Evolutionary conservation across 805 yeast genomes (phyloP).

Genomic region (Pichia heedii): DNA sequence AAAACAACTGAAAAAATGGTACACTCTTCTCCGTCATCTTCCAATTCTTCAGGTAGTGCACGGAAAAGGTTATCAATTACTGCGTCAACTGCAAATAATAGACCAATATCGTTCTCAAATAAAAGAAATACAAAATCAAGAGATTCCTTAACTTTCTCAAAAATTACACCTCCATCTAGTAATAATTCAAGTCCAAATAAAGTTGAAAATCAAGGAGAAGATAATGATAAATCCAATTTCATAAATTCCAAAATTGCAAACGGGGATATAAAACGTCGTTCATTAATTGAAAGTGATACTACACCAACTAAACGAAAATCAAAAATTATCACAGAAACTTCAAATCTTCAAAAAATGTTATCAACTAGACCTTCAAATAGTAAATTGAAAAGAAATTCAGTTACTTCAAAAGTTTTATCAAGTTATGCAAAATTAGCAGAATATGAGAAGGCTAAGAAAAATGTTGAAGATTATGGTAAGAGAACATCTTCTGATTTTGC

Average conservation of each 20-base stretch:
- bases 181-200: not conserved
- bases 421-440: conserved; percentile 64
- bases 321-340: conserved; percentile 16
- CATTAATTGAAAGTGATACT: conserved; percentile 6
- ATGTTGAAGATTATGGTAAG: conserved; percentile 48
- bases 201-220: not conserved
- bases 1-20: conserved; percentile 16
- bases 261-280: conserved; percentile 3
- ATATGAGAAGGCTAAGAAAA: conserved; percentile 50
- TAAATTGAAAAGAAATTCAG: conserved; percentile 52
- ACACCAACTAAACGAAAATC: conserved; percentile 17
- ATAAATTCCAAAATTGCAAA: not conserved
- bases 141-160: conserved; percentile 6
- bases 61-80: conserved; percentile 35
- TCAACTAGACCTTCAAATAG: conserved; percentile 1
- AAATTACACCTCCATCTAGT: conserved; percentile 3
- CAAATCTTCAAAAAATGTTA: conserved; percentile 13
- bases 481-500: conserved; percentile 76
- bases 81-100: conserved; percentile 38
- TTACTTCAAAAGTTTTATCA: conserved; percentile 60
- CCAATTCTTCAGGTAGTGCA: conserved; percentile 10
- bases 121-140: conserved; percentile 13
- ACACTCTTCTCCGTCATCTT: conserved; percentile 4
- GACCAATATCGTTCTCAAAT: conserved; percentile 38
- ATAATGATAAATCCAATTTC: not conserved